These are phyloP conservation scores for Reticulascus tulasneorum DNA, from an alignment of 2,329 filamentous ascomycete genomes.

Conservation along the genomic window DNA sequence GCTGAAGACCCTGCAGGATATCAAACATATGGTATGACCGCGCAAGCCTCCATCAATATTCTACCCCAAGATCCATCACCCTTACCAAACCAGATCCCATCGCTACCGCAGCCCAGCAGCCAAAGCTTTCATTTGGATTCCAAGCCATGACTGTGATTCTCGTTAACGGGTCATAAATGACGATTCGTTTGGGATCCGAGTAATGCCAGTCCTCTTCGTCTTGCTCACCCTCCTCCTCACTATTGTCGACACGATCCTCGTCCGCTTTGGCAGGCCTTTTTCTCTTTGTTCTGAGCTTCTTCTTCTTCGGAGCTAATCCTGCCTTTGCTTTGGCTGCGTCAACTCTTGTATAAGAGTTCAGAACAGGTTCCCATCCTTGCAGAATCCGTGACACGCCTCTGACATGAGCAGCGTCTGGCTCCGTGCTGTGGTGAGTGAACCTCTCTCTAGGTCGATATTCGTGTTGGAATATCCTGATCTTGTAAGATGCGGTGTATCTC, in stretches of 20 bases:
- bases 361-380: conserved; percentile 47
- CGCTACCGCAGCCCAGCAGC: conserved; percentile 63
- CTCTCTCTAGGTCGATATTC: conserved; percentile 40
- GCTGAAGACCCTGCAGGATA: conserved; percentile 9
- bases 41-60: conserved; percentile 18
- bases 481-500: conserved; percentile 32
- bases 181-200: conserved; percentile 36
- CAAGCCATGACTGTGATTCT: conserved; percentile 60
- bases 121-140: conserved; percentile 64
- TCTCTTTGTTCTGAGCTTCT: conserved; percentile 30
- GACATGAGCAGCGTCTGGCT: neutral
- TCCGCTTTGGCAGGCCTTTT: conserved; percentile 28
- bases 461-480: conserved; percentile 48
- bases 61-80: conserved; percentile 60
- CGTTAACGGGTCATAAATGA: conserved; percentile 59
- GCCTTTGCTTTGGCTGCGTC: conserved; percentile 37
- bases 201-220: conserved; percentile 18
- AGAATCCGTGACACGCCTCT: conserved; percentile 48
- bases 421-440: conserved; percentile 13
- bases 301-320: conserved; percentile 28
- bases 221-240: conserved; percentile 16
- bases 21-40: no score
- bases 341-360: conserved; percentile 42
- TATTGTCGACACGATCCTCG: conserved; percentile 19
- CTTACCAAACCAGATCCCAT: conserved; percentile 64